Percentiles rank a stretch among this genome's conserved stretches.
phyloP scores from a whole-genome alignment of 2,329 filamentous ascomycete species.

The Hypoxylon sp. region DNA sequence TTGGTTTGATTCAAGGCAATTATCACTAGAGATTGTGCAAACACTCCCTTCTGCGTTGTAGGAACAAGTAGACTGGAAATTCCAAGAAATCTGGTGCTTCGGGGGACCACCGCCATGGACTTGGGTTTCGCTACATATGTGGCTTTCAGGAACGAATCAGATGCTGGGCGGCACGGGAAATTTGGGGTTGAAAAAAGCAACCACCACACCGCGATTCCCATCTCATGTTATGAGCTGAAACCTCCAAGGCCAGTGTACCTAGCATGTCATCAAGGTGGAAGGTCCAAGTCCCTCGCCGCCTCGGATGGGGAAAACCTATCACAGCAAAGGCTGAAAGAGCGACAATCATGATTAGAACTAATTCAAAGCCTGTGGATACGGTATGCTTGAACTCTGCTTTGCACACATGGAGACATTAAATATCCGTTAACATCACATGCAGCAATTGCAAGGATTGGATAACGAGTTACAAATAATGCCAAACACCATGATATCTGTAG shows the following conservation, averaged over 20 bases:
- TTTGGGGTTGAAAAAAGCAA: conserved; percentile 1
- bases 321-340: neutral
- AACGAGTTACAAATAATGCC: neutral
- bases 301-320: neutral
- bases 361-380: neutral
- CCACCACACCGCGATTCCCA: neutral
- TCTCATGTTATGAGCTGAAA: neutral
- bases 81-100: neutral
- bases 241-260: neutral
- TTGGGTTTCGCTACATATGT: neutral
- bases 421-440: neutral
- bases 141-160: conserved; percentile 1
- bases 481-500: neutral
- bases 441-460: neutral
- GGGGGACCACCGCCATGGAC: neutral
- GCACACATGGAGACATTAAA: neutral
- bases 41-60: neutral
- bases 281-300: neutral
- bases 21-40: neutral
- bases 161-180: neutral
- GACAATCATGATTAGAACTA: neutral
- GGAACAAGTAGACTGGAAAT: neutral
- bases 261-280: neutral
- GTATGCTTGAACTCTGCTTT: neutral
- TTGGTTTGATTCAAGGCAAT: neutral